Conservation (phyloP, 2,329 filamentous ascomycete species). For the Talaromyces marneffei region DNA sequence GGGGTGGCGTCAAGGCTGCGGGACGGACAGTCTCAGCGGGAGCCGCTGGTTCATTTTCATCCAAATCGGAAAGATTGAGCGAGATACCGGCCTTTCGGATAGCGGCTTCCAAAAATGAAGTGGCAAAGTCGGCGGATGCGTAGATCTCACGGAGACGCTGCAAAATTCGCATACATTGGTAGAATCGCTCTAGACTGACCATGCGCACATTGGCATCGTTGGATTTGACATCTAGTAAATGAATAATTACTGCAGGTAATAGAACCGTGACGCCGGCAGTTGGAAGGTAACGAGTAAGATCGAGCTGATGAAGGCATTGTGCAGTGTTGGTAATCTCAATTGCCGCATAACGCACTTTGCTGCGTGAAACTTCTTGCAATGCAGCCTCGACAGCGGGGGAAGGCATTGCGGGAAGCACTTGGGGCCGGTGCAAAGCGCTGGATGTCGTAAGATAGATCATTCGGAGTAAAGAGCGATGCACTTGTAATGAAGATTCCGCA, state of each 20-base stretch:
- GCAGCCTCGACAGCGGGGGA: slow-evolving; percentile 54
- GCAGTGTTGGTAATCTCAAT: slow-evolving; percentile 81
- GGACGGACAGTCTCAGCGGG: slow-evolving; percentile 18
- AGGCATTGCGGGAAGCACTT: slow-evolving; percentile 73
- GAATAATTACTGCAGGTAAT: slow-evolving; percentile 87
- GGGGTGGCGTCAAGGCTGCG: slow-evolving; percentile 36
- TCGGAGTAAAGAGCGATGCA: slow-evolving; percentile 81
- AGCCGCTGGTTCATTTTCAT: slow-evolving; percentile 14
- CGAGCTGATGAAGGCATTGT: slow-evolving; percentile 64
- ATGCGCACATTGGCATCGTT: slow-evolving; percentile 65
- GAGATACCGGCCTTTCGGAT: slow-evolving; percentile 81
- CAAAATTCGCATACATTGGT: slow-evolving; percentile 88
- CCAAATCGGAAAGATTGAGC: slow-evolving; percentile 31
- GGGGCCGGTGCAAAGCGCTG: slow-evolving; percentile 83
- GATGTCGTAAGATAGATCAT: slow-evolving; percentile 92
- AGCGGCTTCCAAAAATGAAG: slow-evolving; percentile 85
- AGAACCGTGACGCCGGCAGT: slow-evolving; percentile 89
- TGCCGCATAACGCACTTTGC: slow-evolving; percentile 76
- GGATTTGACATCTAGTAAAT: slow-evolving; percentile 86
- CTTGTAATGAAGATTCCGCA: slow-evolving; percentile 47
- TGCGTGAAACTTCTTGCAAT: slow-evolving; percentile 73
- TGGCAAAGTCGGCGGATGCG: slow-evolving; percentile 91
- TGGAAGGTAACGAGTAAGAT: slow-evolving; percentile 72
- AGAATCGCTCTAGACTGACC: slow-evolving; percentile 72
- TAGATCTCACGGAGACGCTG: slow-evolving; percentile 83